phyloP scores from a whole-genome alignment of 768 basidiomycete genomes.

The Tremella fuciformis region DNA sequence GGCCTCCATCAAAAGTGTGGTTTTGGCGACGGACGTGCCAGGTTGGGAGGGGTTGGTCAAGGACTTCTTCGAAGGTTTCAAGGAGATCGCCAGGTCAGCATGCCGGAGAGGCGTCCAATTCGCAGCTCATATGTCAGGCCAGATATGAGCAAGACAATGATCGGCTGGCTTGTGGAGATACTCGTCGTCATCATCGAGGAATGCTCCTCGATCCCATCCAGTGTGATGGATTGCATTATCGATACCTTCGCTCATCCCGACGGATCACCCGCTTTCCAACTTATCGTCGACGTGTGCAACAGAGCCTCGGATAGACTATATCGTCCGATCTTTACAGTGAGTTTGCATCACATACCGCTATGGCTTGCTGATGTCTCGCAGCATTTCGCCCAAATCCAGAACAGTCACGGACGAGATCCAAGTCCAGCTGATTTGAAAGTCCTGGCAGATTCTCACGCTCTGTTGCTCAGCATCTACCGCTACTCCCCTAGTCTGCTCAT shows the following conservation, averaged over 20 bases:
- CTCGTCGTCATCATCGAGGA: conserved; percentile 87
- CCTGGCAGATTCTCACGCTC: conserved; percentile 67
- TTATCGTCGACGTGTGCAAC: conserved; percentile 83
- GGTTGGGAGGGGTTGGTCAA: conserved; percentile 73
- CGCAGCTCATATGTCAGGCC: conserved; percentile 17
- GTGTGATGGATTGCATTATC: conserved; percentile 76
- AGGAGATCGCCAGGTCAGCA: conserved; percentile 65
- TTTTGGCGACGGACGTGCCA: conserved; percentile 87
- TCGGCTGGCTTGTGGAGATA: conserved; percentile 69
- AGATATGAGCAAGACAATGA: conserved; percentile 51
- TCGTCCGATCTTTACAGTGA: conserved; percentile 64
- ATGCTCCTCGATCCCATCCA: conserved; percentile 67
- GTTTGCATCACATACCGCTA: conserved; percentile 54
- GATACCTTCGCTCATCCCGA: conserved; percentile 28
- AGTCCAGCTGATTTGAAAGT: conserved; percentile 34
- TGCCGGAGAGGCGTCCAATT: not conserved
- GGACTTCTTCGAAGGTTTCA: conserved; percentile 79
- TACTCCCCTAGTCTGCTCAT: conserved; percentile 77
- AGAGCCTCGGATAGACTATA: conserved; percentile 79
- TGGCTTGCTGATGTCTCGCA: conserved; percentile 21
- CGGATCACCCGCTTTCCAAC: conserved; percentile 59
- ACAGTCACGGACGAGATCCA: conserved; percentile 52
- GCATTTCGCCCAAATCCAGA: conserved; percentile 84
- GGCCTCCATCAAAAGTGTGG: conserved; percentile 89
- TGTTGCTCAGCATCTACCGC: conserved; percentile 76